Evolutionary conservation across 2,329 filamentous ascomycete genomes (phyloP), one percentile per base, ranked within the genome.

Genomic region (Neonectria magnoliae): DNA sequence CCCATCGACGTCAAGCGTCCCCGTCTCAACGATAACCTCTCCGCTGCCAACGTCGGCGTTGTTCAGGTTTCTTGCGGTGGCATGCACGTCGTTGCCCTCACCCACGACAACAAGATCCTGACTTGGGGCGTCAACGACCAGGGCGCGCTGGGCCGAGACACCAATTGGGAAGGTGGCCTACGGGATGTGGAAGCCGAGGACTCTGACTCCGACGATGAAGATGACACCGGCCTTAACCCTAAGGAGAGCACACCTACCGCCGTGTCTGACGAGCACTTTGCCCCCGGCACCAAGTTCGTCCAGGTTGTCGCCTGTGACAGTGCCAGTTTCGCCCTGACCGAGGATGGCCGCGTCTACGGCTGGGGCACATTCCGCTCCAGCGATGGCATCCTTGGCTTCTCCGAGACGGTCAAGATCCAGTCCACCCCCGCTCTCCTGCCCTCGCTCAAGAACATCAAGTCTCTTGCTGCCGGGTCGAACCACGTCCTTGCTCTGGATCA

Each of bases 121-220:
- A 94, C 92, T 29, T 97, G 93, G 93, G 93, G 93, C 58, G 93
- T 96, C 71, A 96, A 96, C 76, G 93, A 97, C 75, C 90, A 94
- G 75, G 91, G 91, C 67, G 92, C 93, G 9, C 85, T 97, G 41
- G 93, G 93, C 45, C 86, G 93, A 75, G 87, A 92, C 75, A 94
- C 91, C 3, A 81, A 81, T 13, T 91, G 89, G 85, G 87, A 90
- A 2, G 90, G 90, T 53, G 88, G 88, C 18, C 78, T 87, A 31
- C 84, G 87, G 60, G 87, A 89, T 57, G 81, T 84, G 64, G 87
- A 74, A 25, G 25, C 25, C 1, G 77, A 80, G 5, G 85, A 88
- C 58, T 83, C 84, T 14, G 87, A 86, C 20, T 85, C 84, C 9
- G 84, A 83, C 9, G 85, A 88, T 31, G 85, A 90, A 53, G 86